Evolutionary conservation across 1,284 basidiomycete genomes (phyloP).

Genomic region (Ceratobasidium sp.): DNA sequence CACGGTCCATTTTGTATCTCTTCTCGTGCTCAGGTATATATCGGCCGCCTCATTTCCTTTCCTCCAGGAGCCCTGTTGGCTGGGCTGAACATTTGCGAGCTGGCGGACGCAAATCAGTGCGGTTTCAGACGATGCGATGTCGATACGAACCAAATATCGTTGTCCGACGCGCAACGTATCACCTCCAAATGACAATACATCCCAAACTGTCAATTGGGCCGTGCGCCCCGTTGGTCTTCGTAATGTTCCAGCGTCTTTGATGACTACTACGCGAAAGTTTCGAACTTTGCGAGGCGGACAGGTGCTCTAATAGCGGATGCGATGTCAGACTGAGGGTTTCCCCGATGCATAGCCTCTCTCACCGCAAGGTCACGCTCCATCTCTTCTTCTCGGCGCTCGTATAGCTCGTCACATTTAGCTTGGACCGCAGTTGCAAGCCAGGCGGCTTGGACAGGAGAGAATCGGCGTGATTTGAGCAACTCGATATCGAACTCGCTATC

Average conservation of each 20-base stretch:
- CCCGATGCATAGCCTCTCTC: slow-evolving; percentile 48
- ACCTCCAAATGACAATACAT: slow-evolving; percentile 69
- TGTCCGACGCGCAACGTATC: slow-evolving; percentile 74
- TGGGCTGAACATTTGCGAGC: slow-evolving; percentile 75
- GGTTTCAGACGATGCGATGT: slow-evolving; percentile 1
- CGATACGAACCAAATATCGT: slow-evolving; percentile 72
- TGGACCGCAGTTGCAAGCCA: slow-evolving; percentile 73
- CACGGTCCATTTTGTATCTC: slow-evolving; percentile 69
- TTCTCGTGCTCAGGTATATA: slow-evolving; percentile 72
- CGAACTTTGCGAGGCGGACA: slow-evolving; percentile 86
- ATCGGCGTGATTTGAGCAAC: slow-evolving; percentile 57
- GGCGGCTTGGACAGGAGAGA: slow-evolving; percentile 59
- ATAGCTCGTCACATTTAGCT: slow-evolving; percentile 65
- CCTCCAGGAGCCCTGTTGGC: slow-evolving; percentile 73
- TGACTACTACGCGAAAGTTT: slow-evolving; percentile 82
- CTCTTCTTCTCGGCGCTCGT: slow-evolving; percentile 66
- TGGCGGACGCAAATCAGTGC: slow-evolving; percentile 51
- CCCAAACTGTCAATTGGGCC: slow-evolving; percentile 88
- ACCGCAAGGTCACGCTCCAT: slow-evolving; percentile 80
- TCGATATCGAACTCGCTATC: slow-evolving; percentile 59
- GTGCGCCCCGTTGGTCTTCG: slow-evolving; percentile 67
- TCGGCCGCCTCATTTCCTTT: slow-evolving; percentile 65
- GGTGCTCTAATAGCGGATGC: slow-evolving; percentile 60
- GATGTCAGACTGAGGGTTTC: slow-evolving; percentile 18
- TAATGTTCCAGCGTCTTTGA: slow-evolving; percentile 74